These are phyloP conservation scores for Fraxinus sp. DNA, from an alignment of 305 asterid genomes.

Conservation along the genomic window DNA sequence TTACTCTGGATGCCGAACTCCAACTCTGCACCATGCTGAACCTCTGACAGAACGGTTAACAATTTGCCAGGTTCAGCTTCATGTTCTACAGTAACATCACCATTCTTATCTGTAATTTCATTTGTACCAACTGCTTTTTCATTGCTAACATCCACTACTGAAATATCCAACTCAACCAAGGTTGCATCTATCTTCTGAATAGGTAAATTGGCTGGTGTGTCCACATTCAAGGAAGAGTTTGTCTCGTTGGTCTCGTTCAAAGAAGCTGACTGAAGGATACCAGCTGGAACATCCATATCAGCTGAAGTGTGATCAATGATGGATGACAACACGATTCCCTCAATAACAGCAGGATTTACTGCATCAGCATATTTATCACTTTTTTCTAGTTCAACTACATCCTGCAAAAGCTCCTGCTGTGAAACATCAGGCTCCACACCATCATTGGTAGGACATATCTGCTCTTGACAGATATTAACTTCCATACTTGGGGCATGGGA, in stretches of 20 bases:
- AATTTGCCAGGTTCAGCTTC: constrained; percentile 37
- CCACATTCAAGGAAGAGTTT: constrained; percentile 30
- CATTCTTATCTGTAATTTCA: constrained; percentile 38
- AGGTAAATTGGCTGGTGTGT: constrained; percentile 26
- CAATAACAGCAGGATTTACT: constrained; percentile 24
- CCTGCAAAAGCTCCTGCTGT: constrained; percentile 33
- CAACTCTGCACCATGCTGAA: constrained; percentile 35
- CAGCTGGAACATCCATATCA: constrained; percentile 35
- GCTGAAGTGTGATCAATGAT: constrained; percentile 29
- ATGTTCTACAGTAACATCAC: constrained; percentile 30
- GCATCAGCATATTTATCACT: constrained; percentile 29
- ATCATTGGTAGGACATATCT: constrained; percentile 27
- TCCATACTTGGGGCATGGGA: constrained; percentile 26
- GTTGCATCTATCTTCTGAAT: constrained; percentile 36
- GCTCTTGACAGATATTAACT: constrained; percentile 29
- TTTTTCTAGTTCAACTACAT: constrained; percentile 40
- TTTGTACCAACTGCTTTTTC: constrained; percentile 36
- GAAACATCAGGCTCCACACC: constrained; percentile 29
- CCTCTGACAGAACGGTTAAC: constrained; percentile 37
- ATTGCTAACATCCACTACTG: constrained; percentile 27
- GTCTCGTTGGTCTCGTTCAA: constrained; percentile 24
- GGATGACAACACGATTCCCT: constrained; percentile 27
- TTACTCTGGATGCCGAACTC: constrained; percentile 32
- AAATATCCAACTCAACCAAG: constrained; percentile 35
- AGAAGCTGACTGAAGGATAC: constrained; percentile 27